Evolutionary conservation across 176 grass and related monocot species (phyloP).

Genomic region (Musa acuminata): DNA sequence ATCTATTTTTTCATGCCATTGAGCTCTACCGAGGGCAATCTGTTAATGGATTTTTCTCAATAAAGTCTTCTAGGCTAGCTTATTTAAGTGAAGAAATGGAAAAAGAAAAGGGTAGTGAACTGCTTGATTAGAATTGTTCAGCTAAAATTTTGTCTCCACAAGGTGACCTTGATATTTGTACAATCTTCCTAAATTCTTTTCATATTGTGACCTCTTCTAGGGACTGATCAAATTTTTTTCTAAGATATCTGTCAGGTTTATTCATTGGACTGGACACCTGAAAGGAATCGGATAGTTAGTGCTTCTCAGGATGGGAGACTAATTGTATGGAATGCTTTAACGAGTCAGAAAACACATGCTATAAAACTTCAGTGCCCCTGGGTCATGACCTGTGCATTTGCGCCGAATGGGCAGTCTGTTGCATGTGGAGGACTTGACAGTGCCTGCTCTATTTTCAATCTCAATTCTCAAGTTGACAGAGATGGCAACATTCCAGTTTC

Average conservation of each 20-base stretch:
- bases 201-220: neutral
- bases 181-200: neutral
- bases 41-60: neutral
- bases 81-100: neutral
- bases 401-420: conserved; percentile 82
- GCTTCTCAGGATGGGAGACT: conserved; percentile 86
- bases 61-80: neutral
- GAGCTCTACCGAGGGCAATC: neutral
- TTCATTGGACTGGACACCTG: conserved; percentile 95
- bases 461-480: conserved; percentile 75
- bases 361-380: conserved; percentile 95
- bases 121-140: neutral
- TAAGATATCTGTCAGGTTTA: conserved; percentile 53
- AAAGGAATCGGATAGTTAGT: conserved; percentile 98
- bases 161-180: neutral
- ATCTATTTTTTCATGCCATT: too few relatives aligned
- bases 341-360: conserved; percentile 97
- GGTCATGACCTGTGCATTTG: conserved; percentile 98
- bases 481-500: conserved; percentile 84
- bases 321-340: conserved; percentile 99
- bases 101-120: neutral
- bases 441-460: conserved; percentile 97
- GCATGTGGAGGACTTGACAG: conserved; percentile 98
- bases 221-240: conserved; percentile 22
- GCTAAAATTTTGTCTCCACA: neutral